Evolutionary conservation across 2,329 filamentous ascomycete species (phyloP).

Genomic region (Xylaria sp.): DNA sequence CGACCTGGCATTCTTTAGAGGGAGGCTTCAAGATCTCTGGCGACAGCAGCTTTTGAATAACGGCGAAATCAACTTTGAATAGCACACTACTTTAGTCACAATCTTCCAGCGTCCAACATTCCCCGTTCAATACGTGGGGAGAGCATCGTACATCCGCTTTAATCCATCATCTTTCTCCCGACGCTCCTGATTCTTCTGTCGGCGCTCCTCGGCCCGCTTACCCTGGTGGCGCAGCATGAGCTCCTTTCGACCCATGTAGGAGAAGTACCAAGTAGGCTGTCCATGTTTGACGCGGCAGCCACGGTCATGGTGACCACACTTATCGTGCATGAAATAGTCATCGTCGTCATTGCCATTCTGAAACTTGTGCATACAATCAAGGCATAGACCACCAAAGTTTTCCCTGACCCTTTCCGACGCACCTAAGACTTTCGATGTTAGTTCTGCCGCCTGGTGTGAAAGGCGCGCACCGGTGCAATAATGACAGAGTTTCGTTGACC

Average conservation of each 20-base stretch:
- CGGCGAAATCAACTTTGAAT: background rate
- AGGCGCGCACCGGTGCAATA: background rate
- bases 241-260: conserved; percentile 12
- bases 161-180: background rate
- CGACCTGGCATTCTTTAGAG: background rate
- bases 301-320: background rate
- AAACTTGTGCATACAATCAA: conserved; percentile 26
- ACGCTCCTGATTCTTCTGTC: background rate
- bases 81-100: background rate
- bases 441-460: background rate
- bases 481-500: background rate
- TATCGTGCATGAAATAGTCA: conserved; percentile 19
- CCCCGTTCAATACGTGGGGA: background rate
- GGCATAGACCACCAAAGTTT: conserved; percentile 19
- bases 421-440: background rate
- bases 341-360: background rate
- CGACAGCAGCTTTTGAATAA: no score
- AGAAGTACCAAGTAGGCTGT: conserved; percentile 19
- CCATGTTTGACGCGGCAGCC: conserved; percentile 12
- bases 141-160: background rate
- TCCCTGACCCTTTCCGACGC: background rate
- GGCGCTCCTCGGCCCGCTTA: background rate
- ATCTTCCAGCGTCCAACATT: background rate
- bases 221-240: background rate
- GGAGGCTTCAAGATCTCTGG: background rate